These are phyloP conservation scores for Trypanosoma cruzi DNA, from an alignment of 208 protist species.

Conservation along the genomic window DNA sequence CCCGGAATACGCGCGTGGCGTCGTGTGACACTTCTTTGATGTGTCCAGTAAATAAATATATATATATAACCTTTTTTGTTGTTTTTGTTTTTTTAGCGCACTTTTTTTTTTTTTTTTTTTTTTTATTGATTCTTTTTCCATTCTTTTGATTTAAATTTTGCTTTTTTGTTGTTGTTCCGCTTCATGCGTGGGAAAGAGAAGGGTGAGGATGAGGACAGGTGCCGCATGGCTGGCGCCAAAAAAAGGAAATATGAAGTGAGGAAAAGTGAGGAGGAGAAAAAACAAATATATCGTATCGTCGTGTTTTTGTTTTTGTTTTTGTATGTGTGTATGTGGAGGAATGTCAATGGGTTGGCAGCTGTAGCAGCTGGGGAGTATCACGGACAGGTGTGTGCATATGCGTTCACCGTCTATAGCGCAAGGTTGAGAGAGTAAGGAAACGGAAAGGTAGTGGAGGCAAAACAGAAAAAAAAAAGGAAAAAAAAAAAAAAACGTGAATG, in stretches of 20 bases:
- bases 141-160: conserved; percentile 9
- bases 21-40: conserved; percentile 14
- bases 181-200: neutral
- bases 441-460: too few species aligned
- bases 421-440: too few species aligned
- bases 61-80: conserved; percentile 10
- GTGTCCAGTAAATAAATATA: conserved; percentile 9
- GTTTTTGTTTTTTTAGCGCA: neutral
- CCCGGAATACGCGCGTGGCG: conserved; percentile 4
- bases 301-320: neutral
- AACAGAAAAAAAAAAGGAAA: too few species aligned
- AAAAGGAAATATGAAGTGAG: neutral
- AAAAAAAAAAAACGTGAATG: too few species aligned
- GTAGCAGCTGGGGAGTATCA: too few species aligned
- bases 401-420: too few species aligned
- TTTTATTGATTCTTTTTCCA: conserved; percentile 18
- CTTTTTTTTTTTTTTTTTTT: conserved; percentile 22
- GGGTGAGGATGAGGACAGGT: neutral
- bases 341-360: too few species aligned
- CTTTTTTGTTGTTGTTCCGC: conserved; percentile 2
- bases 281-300: neutral
- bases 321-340: too few species aligned
- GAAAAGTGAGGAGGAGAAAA: neutral
- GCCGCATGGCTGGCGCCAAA: too few species aligned
- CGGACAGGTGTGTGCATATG: too few species aligned